These are phyloP conservation scores for Aspergillus latus DNA, from an alignment of 2,329 filamentous ascomycete species.

Conservation along the genomic window DNA sequence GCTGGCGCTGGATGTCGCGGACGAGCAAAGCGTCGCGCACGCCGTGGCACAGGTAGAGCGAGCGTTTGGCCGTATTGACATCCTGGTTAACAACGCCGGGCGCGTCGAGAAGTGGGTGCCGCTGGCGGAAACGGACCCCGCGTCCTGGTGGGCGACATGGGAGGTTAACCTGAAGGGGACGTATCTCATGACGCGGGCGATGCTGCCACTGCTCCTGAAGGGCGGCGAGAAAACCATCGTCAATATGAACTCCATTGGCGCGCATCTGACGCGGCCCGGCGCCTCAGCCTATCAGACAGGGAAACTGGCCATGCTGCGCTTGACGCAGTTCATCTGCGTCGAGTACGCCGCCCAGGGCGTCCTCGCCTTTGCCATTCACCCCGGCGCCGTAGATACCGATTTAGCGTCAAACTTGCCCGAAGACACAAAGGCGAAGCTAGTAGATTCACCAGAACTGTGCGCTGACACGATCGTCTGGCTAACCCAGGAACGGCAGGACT, in stretches of 20 bases:
- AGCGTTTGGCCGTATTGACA: conserved; percentile 26
- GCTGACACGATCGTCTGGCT: conserved; percentile 49
- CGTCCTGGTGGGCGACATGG: conserved; percentile 45
- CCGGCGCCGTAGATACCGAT: conserved; percentile 37
- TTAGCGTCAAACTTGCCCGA: conserved; percentile 35
- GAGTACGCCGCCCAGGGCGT: conserved; percentile 50
- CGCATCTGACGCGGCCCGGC: conserved; percentile 27
- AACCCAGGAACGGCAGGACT: conserved; percentile 43
- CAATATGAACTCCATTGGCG: conserved; percentile 49
- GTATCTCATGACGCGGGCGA: conserved; percentile 48
- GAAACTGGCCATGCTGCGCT: conserved; percentile 52
- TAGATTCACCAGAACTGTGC: conserved; percentile 42
- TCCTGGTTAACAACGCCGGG: conserved; percentile 51
- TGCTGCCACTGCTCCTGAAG: conserved; percentile 45
- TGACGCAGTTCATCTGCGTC: conserved; percentile 51
- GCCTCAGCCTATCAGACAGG: conserved; percentile 46
- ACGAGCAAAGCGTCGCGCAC: conserved; percentile 35
- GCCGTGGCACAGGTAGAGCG: conserved; percentile 35
- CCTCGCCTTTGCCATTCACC: conserved; percentile 44
- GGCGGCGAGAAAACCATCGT: conserved; percentile 45
- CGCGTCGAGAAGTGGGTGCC: conserved; percentile 26
- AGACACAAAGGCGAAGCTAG: conserved; percentile 25
- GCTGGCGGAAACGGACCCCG: conserved; percentile 37
- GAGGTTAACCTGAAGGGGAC: conserved; percentile 53
- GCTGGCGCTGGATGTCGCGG: conserved; percentile 47